Evolutionary conservation across 139 green algal genomes (phyloP), one percentile per base, ranked within the genome.

Genomic region (Chlorella sorokiniana): DNA sequence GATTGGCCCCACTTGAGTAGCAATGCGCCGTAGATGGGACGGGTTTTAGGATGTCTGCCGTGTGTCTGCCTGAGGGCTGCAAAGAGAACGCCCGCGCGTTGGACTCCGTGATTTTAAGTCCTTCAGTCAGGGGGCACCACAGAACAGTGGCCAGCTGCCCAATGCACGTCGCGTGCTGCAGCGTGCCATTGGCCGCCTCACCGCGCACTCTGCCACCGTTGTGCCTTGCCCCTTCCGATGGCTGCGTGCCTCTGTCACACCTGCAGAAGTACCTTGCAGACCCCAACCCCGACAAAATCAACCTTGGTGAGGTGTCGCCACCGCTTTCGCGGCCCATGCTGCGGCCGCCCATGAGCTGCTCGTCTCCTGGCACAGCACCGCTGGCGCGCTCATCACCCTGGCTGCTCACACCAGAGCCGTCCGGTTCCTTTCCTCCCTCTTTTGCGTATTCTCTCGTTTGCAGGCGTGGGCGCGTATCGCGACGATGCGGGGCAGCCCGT

Each of bases 401-500:
- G 23, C 0, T 42, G 7, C 52, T 79, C 10, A 33, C 35, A 8
- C 40, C 31, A 0, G 42, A n/a, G 3, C 59, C 31, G 59, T 38
- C 37, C 7, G 38, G 27, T n/a, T 9, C 4, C 0, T 72, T 16
- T 35, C 37, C 35, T 69, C 18, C 62, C 9, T 5, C 61, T 75
- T 37, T 29, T 14, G 35, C 40, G 20, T 63, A 63, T 2, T 10
- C 38, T 35, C 27, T 45, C n/a, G 37, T 62, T 54, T 41, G 69
- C 59, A 81, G 73, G 78, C 41, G 78, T 84, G 91, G 93, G 94
- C 31, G 93, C 94, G 1, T 97, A 97, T 83, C 88, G 94, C 56
- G 91, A 96, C 82, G 92, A 97, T 74, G 59, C 92, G 25, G 91
- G 95, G 31, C 88, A 96, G 84, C 95, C 95, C 18, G 88, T 97